These are phyloP conservation scores for Setomelanomma holmii DNA, from an alignment of 2,329 filamentous ascomycete genomes.

Conservation along the genomic window DNA sequence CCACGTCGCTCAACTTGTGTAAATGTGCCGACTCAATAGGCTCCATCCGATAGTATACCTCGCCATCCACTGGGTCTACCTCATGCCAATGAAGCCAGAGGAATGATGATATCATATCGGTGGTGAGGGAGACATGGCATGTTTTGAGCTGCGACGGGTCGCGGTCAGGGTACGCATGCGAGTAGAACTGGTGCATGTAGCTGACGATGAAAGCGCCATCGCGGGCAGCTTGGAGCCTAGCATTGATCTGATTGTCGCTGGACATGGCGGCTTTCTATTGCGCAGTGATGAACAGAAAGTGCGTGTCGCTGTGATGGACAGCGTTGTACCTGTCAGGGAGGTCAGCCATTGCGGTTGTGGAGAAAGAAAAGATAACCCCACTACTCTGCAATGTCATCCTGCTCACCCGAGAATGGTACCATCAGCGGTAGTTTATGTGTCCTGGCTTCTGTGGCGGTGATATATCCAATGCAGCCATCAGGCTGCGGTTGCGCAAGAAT, in stretches of 20 bases:
- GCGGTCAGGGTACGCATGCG: constrained; percentile 17
- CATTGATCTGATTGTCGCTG: constrained; percentile 15
- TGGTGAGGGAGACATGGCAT: constrained; percentile 18
- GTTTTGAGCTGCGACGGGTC: constrained; percentile 17
- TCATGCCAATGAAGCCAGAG: constrained; percentile 22
- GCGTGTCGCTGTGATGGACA: too few relatives aligned
- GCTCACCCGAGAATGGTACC: constrained; percentile 13
- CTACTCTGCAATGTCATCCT: constrained; percentile 21
- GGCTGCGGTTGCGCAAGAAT: constrained; percentile 17
- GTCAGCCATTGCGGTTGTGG: not conserved
- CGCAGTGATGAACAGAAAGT: constrained; percentile 14
- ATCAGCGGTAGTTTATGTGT: constrained; percentile 5
- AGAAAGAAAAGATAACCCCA: not conserved
- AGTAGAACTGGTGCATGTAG: constrained; percentile 23
- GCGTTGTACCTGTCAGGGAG: too few relatives aligned
- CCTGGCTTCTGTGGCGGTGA: constrained; percentile 19
- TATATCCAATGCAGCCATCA: constrained; percentile 21
- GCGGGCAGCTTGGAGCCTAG: constrained; percentile 22
- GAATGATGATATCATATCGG: constrained; percentile 9
- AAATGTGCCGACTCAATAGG: constrained; percentile 15
- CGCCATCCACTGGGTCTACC: constrained; percentile 9
- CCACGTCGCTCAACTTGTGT: constrained; percentile 12
- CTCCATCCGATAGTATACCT: constrained; percentile 21
- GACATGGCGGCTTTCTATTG: constrained; percentile 20
- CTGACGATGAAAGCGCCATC: constrained; percentile 22